These are phyloP conservation scores for Cutaneotrichosporon cutaneum DNA, from an alignment of 1,284 basidiomycete species.

Conservation along the genomic window DNA sequence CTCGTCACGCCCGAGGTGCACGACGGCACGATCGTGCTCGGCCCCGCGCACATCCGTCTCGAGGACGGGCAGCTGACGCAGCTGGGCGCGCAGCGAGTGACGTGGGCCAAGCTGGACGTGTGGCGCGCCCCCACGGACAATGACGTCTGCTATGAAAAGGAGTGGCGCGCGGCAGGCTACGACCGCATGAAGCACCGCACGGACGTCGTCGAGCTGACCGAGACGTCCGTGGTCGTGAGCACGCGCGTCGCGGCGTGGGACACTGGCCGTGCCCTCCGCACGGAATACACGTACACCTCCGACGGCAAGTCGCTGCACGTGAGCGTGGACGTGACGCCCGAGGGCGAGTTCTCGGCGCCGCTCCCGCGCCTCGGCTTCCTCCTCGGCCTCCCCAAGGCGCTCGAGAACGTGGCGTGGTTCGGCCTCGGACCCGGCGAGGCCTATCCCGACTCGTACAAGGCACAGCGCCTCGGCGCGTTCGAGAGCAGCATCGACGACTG, in stretches of 20 bases:
- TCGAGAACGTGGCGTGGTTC: slow-evolving; percentile 21
- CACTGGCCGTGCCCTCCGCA: slow-evolving; percentile 19
- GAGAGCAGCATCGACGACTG: slow-evolving; percentile 20
- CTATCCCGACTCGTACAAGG: slow-evolving; percentile 22
- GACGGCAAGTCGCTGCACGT: slow-evolving; percentile 9
- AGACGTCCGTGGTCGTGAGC: slow-evolving; percentile 15
- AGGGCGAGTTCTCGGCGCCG: slow-evolving; percentile 24
- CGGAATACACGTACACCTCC: slow-evolving; percentile 23
- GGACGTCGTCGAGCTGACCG: slow-evolving; percentile 14
- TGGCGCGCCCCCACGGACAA: slow-evolving; percentile 34
- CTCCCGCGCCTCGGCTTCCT: slow-evolving; percentile 27
- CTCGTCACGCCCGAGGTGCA: background rate
- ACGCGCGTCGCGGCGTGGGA: slow-evolving; percentile 23
- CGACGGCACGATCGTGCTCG: slow-evolving; percentile 12
- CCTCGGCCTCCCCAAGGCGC: slow-evolving; percentile 14
- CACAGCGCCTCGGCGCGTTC: slow-evolving; percentile 14
- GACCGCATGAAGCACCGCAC: slow-evolving; percentile 26
- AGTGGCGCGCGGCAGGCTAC: slow-evolving; percentile 21
- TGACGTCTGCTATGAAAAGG: slow-evolving; percentile 8
- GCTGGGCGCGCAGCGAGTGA: slow-evolving; percentile 13
- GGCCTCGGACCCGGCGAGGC: slow-evolving; percentile 26
- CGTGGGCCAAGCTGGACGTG: slow-evolving; percentile 17
- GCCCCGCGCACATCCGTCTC: slow-evolving; percentile 21
- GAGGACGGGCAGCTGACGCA: slow-evolving; percentile 16
- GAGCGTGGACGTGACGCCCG: slow-evolving; percentile 15